Conservation (phyloP, 2,329 filamentous ascomycete genomes). For the Hypomyces perniciosus region DNA sequence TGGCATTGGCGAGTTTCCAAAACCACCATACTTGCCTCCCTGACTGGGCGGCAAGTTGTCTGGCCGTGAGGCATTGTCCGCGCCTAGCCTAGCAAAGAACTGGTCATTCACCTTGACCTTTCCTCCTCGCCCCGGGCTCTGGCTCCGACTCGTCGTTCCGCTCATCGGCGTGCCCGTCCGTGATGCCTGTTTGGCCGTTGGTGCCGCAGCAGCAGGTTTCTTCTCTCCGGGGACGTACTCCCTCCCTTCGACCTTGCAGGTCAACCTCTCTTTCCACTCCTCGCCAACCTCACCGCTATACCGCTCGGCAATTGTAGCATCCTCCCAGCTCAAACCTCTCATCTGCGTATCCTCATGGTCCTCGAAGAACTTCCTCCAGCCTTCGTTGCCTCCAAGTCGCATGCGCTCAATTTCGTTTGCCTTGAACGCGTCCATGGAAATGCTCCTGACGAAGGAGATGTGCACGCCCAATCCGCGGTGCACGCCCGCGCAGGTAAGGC, state of each 20-base stretch:
- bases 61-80: conserved; percentile 71
- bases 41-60: conserved; percentile 76
- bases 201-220: conserved; percentile 33
- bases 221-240: conserved; percentile 76
- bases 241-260: conserved; percentile 78
- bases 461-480: conserved; percentile 94
- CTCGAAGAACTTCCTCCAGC: conserved; percentile 85
- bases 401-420: conserved; percentile 86
- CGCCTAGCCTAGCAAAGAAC: conserved; percentile 82
- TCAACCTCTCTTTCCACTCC: conserved; percentile 88
- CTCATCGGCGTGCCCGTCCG: conserved; percentile 38
- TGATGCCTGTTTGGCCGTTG: conserved; percentile 29
- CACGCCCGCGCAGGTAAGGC: conserved; percentile 88
- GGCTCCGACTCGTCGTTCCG: conserved; percentile 32
- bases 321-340: conserved; percentile 69
- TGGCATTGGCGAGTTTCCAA: conserved; percentile 69
- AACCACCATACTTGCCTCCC: conserved; percentile 87
- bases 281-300: conserved; percentile 88
- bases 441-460: conserved; percentile 95
- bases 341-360: conserved; percentile 60
- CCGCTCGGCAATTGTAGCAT: conserved; percentile 81
- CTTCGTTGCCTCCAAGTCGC: conserved; percentile 83
- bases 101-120: conserved; percentile 69
- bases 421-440: conserved; percentile 99
- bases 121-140: conserved; percentile 34